Base-by-base conservation (phyloP, 805 yeast species). In the Ogataea zsoltii region DNA sequence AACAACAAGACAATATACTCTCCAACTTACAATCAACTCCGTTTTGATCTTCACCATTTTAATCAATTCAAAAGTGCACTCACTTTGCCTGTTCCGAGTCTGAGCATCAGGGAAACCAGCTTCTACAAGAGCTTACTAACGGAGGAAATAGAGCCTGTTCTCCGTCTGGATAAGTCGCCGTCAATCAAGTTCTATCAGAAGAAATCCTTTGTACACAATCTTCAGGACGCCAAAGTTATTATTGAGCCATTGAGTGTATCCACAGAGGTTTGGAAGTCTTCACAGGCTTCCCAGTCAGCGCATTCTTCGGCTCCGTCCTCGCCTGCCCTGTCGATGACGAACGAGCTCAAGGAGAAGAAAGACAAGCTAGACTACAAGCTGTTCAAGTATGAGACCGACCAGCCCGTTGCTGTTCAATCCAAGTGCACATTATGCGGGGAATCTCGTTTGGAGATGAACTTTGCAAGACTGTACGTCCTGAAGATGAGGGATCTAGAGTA, bases 371-470 rank as follows among this genome's bases (percentile, higher is more conserved):
- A 49, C 26, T 41, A 53, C 35, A 50, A 51, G 38, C 48, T 55
- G 39, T 57, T 50, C 40, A 53, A 50, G 31, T 51, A 51, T 28
- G 66, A 60, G 35, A 67, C 69, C 0, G 72, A 68, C 42, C 83
- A 81, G 6, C 92, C 96, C 0, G 82, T 86, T 14, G 96, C 96
- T 0, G 77, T 86, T 17, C 72, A 75, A 41, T 80, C 80, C 2
- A 80, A 90, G 4, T 92, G 98, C 67, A 74, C 90, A 4, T 71
- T 92, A 34, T 92, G 98, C 69, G 92, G 91, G 5, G 97, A 91
- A 63, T 61, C 67, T 11, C 75, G 96, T 49, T 75, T 77, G 58
- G 88, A 82, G 56, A 74, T 79, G 44, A 70, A 87, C 49, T 90
- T 88, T 65, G 84, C 92, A 2, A 77, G 98, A 51, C 66, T 88